Percentiles rank a stretch among this genome's conserved stretches.
These are phyloP conservation scores for Verticillium zaregamsianum DNA, from an alignment of 2,329 filamentous ascomycete genomes.

Conservation along the genomic window DNA sequence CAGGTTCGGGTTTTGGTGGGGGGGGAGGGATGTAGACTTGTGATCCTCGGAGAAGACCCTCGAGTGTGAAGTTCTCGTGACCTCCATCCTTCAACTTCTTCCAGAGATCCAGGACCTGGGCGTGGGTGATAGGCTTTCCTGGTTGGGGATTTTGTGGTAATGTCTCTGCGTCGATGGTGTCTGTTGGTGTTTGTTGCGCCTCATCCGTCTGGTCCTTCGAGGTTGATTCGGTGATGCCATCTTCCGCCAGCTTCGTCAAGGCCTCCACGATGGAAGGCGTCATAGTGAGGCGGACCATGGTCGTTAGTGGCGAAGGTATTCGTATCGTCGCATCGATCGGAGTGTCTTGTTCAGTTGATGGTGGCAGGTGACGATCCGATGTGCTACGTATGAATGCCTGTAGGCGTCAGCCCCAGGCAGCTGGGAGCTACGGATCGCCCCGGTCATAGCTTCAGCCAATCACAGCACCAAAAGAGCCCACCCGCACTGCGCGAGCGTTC, in stretches of 20 bases:
- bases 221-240: constrained; percentile 6
- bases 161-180: constrained; percentile 35
- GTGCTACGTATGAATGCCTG: background rate
- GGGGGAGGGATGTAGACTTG: constrained; percentile 75
- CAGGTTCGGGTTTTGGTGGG: constrained; percentile 71
- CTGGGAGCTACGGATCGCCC: background rate
- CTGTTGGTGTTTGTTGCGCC: background rate
- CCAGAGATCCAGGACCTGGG: constrained; percentile 62
- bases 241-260: constrained; percentile 34
- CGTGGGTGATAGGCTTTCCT: constrained; percentile 68
- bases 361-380: background rate
- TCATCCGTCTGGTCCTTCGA: constrained; percentile 11
- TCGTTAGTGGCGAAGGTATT: background rate
- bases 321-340: background rate
- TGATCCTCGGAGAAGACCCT: constrained; percentile 67
- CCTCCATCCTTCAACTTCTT: constrained; percentile 38
- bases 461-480: background rate
- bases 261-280: constrained; percentile 64
- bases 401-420: background rate
- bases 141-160: constrained; percentile 43
- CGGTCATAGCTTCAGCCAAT: background rate
- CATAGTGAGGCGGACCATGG: constrained; percentile 77
- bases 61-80: constrained; percentile 47
- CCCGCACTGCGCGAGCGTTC: background rate
- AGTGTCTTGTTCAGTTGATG: background rate